Conservation (phyloP, 2,329 filamentous ascomycete species). For the Raffaelea arxii region DNA sequence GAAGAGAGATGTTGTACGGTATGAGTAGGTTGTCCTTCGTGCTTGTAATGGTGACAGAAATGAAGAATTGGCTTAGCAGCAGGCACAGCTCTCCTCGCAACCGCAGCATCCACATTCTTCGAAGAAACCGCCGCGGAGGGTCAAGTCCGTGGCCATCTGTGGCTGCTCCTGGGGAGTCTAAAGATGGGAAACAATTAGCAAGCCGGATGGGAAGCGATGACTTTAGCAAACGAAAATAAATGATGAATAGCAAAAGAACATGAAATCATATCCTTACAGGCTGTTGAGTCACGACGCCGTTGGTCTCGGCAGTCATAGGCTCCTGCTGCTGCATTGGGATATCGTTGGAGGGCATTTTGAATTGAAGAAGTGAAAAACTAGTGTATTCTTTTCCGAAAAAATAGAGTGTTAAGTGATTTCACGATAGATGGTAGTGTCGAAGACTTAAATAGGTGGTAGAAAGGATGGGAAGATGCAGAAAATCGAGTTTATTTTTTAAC, state of each 20-base stretch:
- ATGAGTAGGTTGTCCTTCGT: no score
- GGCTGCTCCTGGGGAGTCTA: slow-evolving; percentile 19
- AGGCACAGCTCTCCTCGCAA: slow-evolving; percentile 18
- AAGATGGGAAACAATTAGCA: background rate
- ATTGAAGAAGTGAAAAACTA: background rate
- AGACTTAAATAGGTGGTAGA: no score
- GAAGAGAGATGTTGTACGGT: no score
- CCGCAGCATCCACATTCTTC: slow-evolving; percentile 22
- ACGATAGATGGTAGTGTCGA: no score
- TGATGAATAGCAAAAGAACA: background rate
- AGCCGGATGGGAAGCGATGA: no score
- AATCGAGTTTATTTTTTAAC: no score
- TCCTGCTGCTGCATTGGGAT: slow-evolving; percentile 19
- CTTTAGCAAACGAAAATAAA: background rate
- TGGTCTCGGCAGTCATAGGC: slow-evolving; percentile 19
- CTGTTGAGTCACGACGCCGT: slow-evolving; percentile 19
- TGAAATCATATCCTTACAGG: slow-evolving; percentile 15
- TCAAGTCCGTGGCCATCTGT: slow-evolving; percentile 17
- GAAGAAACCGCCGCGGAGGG: slow-evolving; percentile 21
- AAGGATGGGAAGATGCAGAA: no score
- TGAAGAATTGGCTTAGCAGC: no score
- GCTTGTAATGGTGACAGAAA: no score
- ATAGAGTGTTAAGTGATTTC: no score
- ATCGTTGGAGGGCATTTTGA: slow-evolving; percentile 20
- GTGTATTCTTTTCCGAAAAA: no score